Evolutionary conservation across 495 filamentous ascomycete genomes (phyloP).

Genomic region (Rostrohypoxylon terebratum): DNA sequence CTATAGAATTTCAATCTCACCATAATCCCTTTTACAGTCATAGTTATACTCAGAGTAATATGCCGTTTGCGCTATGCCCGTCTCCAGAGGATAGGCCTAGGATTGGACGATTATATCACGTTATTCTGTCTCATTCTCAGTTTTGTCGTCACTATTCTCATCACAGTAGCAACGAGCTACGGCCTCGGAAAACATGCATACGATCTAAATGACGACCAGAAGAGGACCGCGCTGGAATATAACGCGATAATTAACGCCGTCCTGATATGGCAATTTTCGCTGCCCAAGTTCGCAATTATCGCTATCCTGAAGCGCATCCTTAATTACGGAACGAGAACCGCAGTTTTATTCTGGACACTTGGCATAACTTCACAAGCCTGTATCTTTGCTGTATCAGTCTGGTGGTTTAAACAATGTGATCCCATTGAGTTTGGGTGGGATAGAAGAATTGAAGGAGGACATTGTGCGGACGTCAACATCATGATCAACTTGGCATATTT

Average conservation of each 20-base stretch:
- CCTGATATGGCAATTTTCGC: conserved; percentile 47
- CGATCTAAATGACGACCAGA: conserved; percentile 17
- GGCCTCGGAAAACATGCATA: conserved; percentile 42
- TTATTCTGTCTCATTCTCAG: conserved; percentile 41
- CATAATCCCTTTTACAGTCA: conserved; percentile 26
- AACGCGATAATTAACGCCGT: conserved; percentile 46
- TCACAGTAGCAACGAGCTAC: conserved; percentile 35
- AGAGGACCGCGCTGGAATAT: conserved; percentile 38
- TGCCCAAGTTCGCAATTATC: conserved; percentile 49
- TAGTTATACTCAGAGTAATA: conserved; percentile 40
- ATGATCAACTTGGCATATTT: conserved; percentile 42
- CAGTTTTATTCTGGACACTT: conserved; percentile 40
- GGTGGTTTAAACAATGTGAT: conserved; percentile 48
- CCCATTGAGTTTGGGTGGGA: conserved; percentile 46
- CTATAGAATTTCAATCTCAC: conserved; percentile 15
- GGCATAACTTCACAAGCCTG: conserved; percentile 46
- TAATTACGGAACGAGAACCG: conserved; percentile 42
- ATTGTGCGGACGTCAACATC: conserved; percentile 32
- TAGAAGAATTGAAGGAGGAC: conserved; percentile 37
- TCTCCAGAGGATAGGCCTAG: conserved; percentile 32
- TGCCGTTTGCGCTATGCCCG: conserved; percentile 35
- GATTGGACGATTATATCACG: conserved; percentile 46
- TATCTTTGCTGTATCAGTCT: conserved; percentile 41
- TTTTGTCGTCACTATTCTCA: conserved; percentile 33
- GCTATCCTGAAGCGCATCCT: conserved; percentile 49